Evolutionary conservation across 2,329 filamentous ascomycete species (phyloP), one percentile per base, ranked within the genome.

Genomic region (Cercospora sp.): DNA sequence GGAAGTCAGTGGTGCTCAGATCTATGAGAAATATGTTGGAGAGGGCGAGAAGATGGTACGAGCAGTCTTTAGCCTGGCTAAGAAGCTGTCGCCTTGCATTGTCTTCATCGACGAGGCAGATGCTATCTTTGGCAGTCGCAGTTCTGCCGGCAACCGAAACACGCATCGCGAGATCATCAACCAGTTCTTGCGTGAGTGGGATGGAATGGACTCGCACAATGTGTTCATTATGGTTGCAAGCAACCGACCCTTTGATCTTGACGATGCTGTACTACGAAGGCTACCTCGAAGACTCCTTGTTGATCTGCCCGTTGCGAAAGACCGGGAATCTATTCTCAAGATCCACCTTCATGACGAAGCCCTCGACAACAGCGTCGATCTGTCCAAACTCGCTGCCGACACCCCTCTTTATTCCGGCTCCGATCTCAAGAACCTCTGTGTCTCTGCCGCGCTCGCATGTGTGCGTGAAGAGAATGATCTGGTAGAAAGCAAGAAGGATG

Each of bases 171-270:
- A 97, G 78, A 90, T 95, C 64, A 94, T 98, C 79, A 99, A 97
- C 77, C 94, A 99, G 80, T 98, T 98, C 79, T 83, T 99, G 60
- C 91, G 93, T 64, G 94, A 98, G 79, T 98, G 94, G 95, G 95
- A 98, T 74, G 95, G 95, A 10, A 90, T 98, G 83, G 91, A 91
- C 73, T 85, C 67, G 67, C 75, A 78, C 62, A 91, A 91, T 18
- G 93, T 94, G 2, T 98, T 99, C 78, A 94, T 99, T 79, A 97
- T 99, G 93, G 93, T 98, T 0, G 94, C 95, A 30, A 98, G 94
- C 8, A 98, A 99, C 79, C 86, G 94, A 9, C 95, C 95, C 0
- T 97, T 96, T 75, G 95, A 98, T 76, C 87, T 99, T 0, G 95
- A 99, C 75, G 92, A 95, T 74, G 92, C 92, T 9, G 91, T 95